Evolutionary conservation across 164 flowering plant genomes (phyloP).

Genomic region (Pachysandra terminalis): DNA sequence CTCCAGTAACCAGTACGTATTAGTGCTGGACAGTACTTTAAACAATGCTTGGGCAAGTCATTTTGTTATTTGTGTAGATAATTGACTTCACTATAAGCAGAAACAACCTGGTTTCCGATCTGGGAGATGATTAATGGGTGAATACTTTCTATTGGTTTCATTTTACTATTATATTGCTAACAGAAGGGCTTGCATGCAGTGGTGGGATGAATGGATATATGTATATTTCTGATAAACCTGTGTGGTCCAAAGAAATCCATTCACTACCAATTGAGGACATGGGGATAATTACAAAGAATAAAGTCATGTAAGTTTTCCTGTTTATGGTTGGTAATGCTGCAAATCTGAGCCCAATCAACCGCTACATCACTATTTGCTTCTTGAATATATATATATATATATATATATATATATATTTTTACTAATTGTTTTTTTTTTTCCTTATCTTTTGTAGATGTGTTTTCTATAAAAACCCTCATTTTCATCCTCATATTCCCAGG

Average conservation of each 20-base stretch:
- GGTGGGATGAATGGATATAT: slow-evolving; percentile 55
- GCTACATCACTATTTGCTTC: neutral
- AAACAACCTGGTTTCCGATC: neutral
- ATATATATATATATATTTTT: too few species aligned
- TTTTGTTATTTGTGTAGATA: too few species aligned
- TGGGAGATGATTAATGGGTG: neutral
- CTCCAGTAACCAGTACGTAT: too few species aligned
- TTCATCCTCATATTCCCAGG: slow-evolving; percentile 47
- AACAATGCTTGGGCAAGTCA: slow-evolving; percentile 1
- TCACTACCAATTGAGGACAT: slow-evolving; percentile 38
- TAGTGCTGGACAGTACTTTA: too few species aligned
- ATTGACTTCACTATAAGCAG: too few species aligned
- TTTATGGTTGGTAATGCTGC: neutral
- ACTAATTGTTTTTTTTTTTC: neutral
- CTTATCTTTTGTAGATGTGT: slow-evolving; percentile 30
- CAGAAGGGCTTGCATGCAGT: slow-evolving; percentile 21
- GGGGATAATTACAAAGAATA: slow-evolving; percentile 27
- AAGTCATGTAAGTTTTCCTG: slow-evolving; percentile 37
- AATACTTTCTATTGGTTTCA: neutral
- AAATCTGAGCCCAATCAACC: neutral
- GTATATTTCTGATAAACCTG: slow-evolving; percentile 31
- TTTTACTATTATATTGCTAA: neutral
- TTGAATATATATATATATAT: too few species aligned
- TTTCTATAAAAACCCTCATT: slow-evolving; percentile 33
- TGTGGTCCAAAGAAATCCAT: slow-evolving; percentile 23